These are phyloP conservation scores for Diplodia intermedia DNA, from an alignment of 2,329 filamentous ascomycete species.

Conservation along the genomic window DNA sequence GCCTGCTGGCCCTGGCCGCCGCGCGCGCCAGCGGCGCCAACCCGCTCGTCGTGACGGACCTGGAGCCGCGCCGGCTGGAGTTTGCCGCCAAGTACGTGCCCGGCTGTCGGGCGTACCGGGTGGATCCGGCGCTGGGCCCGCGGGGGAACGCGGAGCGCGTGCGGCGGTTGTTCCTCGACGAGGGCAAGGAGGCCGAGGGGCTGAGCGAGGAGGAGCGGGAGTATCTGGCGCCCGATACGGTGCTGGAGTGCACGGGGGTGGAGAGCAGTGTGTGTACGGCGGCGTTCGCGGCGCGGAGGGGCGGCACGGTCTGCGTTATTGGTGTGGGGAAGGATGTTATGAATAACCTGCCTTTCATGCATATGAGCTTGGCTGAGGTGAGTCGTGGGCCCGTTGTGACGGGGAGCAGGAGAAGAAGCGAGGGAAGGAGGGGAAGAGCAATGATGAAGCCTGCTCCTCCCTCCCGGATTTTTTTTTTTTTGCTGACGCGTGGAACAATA, in stretches of 20 bases:
- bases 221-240: slow-evolving; percentile 56
- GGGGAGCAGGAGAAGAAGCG: neutral
- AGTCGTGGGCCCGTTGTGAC: neutral
- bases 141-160: slow-evolving; percentile 62
- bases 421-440: neutral
- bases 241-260: slow-evolving; percentile 71
- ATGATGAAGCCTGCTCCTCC: too few species aligned
- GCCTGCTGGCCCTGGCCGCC: slow-evolving; percentile 66
- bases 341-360: slow-evolving; percentile 73
- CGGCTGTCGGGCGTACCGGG: slow-evolving; percentile 60
- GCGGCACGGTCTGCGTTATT: slow-evolving; percentile 68
- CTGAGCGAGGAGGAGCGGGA: slow-evolving; percentile 56
- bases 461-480: neutral
- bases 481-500: slow-evolving; percentile 38
- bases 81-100: slow-evolving; percentile 67
- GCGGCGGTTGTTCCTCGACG: slow-evolving; percentile 60
- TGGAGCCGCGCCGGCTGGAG: slow-evolving; percentile 62
- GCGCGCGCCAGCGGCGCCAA: slow-evolving; percentile 68
- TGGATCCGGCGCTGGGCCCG: slow-evolving; percentile 55
- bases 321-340: slow-evolving; percentile 68
- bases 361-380: slow-evolving; percentile 67
- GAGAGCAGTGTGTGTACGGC: slow-evolving; percentile 69
- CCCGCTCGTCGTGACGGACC: slow-evolving; percentile 69
- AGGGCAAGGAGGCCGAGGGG: slow-evolving; percentile 60
- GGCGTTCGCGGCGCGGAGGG: slow-evolving; percentile 62